These are phyloP conservation scores for Pseudophaeomoniella oleicola DNA, from an alignment of 2,329 filamentous ascomycete species.

Conservation along the genomic window DNA sequence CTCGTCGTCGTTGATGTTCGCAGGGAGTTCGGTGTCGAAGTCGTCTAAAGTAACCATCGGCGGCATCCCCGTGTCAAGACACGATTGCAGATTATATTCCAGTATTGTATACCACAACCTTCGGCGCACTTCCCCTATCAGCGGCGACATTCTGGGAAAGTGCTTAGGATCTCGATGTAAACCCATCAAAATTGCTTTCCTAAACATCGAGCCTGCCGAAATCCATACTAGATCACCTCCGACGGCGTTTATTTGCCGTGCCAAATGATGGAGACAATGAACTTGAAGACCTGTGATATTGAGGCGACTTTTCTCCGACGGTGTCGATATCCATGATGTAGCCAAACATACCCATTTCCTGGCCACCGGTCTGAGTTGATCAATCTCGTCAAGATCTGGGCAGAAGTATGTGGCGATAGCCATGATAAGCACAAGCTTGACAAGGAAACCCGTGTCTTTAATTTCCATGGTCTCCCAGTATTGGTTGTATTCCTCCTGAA, in stretches of 20 bases:
- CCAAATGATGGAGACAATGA: conserved; percentile 22
- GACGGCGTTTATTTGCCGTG: conserved; percentile 19
- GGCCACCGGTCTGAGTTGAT: conserved; percentile 34
- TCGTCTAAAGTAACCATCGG: conserved; percentile 19
- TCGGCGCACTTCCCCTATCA: conserved; percentile 22
- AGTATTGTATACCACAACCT: conserved; percentile 20
- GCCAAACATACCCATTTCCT: conserved; percentile 43
- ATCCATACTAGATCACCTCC: conserved; percentile 22
- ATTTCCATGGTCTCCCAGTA: conserved; percentile 31
- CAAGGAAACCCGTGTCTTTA: conserved; percentile 26
- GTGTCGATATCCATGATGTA: conserved; percentile 38
- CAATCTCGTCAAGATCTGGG: conserved; percentile 25
- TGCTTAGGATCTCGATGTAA: conserved; percentile 23
- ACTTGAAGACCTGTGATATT: conserved; percentile 37
- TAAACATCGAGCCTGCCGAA: conserved; percentile 20
- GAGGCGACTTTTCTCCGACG: conserved; percentile 21
- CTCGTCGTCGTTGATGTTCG: conserved; percentile 27
- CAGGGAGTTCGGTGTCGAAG: conserved; percentile 21
- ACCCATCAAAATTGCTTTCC: conserved; percentile 24
- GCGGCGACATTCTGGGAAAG: conserved; percentile 16
- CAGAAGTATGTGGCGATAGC: conserved; percentile 41
- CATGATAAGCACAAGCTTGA: conserved; percentile 43
- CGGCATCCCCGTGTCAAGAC: conserved; percentile 20
- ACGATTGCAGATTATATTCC: conserved; percentile 22
- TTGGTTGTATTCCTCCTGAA: conserved; percentile 39